A percentile compares a stretch with the other conserved stretches of the same genome.
Conservation (phyloP, 2,329 filamentous ascomycete genomes). For the Thelonectria blattea region DNA sequence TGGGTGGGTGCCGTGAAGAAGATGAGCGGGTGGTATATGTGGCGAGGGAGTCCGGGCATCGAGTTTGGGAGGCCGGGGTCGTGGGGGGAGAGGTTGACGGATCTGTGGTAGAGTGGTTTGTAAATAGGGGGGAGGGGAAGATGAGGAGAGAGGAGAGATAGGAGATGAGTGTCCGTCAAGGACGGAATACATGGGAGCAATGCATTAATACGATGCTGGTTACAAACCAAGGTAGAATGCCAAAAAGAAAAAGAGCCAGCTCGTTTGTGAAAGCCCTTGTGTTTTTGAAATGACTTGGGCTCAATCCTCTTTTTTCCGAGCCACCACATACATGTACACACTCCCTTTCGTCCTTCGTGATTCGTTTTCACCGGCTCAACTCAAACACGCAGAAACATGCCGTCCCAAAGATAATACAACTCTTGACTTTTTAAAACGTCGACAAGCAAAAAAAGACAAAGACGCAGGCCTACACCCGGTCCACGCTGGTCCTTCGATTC, state of each 20-base stretch:
- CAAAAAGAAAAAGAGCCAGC: background rate
- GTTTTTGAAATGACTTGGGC: background rate
- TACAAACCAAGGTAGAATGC: constrained; percentile 8
- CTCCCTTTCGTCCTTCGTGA: background rate
- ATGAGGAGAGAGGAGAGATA: no score
- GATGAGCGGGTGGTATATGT: constrained; percentile 45
- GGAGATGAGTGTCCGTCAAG: no score
- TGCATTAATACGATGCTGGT: background rate
- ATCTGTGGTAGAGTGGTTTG: constrained; percentile 9
- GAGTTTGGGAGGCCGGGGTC: constrained; percentile 35
- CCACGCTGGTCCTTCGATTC: constrained; percentile 37
- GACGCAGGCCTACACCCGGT: constrained; percentile 34
- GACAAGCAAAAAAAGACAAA: background rate
- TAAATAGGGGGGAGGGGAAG: background rate
- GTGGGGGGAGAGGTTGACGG: constrained; percentile 31
- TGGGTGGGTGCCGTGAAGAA: constrained; percentile 55
- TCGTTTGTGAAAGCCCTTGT: background rate
- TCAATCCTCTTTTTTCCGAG: background rate
- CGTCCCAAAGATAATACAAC: background rate
- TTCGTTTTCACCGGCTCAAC: background rate
- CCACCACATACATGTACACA: background rate
- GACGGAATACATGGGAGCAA: background rate
- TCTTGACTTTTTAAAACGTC: background rate
- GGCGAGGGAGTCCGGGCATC: constrained; percentile 36
- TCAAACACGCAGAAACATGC: background rate